Evolutionary conservation across 441 rosid species (phyloP).

Genomic region (Flueggea neowawraea): DNA sequence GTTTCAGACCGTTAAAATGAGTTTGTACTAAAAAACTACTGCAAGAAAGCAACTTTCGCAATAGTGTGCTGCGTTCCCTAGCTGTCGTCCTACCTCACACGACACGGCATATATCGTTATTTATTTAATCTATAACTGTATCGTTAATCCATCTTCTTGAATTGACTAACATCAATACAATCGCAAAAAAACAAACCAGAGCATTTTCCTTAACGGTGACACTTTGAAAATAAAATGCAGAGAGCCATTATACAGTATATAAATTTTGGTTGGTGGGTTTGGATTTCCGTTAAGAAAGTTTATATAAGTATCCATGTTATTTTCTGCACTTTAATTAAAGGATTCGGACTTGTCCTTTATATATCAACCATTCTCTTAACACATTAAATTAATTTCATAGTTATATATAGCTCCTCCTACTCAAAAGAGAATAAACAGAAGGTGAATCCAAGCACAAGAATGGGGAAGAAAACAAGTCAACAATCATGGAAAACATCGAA

Average conservation of each 20-base stretch:
- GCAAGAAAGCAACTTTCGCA: slow-evolving; percentile 9
- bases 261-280: not conserved
- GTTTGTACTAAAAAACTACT: too few species aligned
- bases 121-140: too few species aligned
- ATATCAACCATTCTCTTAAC: too few species aligned
- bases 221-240: slow-evolving; percentile 10
- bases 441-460: not conserved
- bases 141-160: too few species aligned
- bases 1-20: too few species aligned
- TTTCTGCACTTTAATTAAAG: slow-evolving; percentile 13
- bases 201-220: slow-evolving; percentile 13
- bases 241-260: not conserved
- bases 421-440: slow-evolving; percentile 4
- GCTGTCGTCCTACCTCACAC: slow-evolving; percentile 10
- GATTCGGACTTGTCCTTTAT: too few species aligned
- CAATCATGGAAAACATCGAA: slow-evolving; percentile 13
- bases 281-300: slow-evolving; percentile 5
- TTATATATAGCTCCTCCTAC: too few species aligned
- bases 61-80: slow-evolving; percentile 31
- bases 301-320: slow-evolving; percentile 10
- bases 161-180: too few species aligned
- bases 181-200: slow-evolving; percentile 12
- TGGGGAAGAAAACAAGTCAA: slow-evolving; percentile 30
- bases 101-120: not conserved
- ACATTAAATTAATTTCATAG: too few species aligned